Evolutionary conservation across 331 rosid genomes (phyloP).

Genomic region (Dryas integrifolia): DNA sequence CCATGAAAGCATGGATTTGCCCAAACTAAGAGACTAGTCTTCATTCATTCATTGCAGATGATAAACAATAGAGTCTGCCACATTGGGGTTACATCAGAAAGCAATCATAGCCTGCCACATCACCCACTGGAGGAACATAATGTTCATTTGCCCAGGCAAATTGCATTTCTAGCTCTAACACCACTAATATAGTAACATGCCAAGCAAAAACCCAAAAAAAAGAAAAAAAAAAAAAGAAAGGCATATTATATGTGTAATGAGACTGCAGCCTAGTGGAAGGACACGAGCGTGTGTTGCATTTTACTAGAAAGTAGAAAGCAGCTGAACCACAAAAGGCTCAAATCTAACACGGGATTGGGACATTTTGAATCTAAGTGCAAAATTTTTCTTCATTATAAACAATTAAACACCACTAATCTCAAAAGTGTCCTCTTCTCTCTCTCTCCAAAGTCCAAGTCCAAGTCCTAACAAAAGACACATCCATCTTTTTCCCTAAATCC

Average conservation of each 20-base stretch:
- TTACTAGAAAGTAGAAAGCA: constrained; percentile 30
- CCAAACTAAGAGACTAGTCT: neutral
- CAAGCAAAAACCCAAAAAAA: neutral
- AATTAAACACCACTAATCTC: constrained; percentile 17
- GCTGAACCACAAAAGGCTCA: constrained; percentile 33
- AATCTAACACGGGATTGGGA: constrained; percentile 29
- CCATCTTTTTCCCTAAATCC: constrained; percentile 81
- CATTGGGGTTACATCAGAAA: constrained; percentile 11
- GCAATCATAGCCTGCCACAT: constrained; percentile 15
- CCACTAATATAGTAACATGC: neutral
- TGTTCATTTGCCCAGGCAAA: constrained; percentile 19
- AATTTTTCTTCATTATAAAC: neutral
- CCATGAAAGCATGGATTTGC: constrained; percentile 34
- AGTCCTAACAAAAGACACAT: constrained; percentile 49
- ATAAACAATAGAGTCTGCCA: constrained; percentile 36
- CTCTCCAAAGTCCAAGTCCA: constrained; percentile 61
- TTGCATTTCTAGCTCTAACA: neutral
- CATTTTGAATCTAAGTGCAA: constrained; percentile 43
- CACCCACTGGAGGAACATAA: constrained; percentile 12
- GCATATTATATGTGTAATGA: constrained; percentile 10
- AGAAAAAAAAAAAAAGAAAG: constrained; percentile 11
- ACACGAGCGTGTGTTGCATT: constrained; percentile 38
- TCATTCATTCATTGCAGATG: constrained; percentile 7
- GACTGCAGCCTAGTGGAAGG: constrained; percentile 40
- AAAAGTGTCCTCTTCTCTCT: neutral